Base-by-base conservation (phyloP, 768 basidiomycete genomes). In the Psilocybe sp. region DNA sequence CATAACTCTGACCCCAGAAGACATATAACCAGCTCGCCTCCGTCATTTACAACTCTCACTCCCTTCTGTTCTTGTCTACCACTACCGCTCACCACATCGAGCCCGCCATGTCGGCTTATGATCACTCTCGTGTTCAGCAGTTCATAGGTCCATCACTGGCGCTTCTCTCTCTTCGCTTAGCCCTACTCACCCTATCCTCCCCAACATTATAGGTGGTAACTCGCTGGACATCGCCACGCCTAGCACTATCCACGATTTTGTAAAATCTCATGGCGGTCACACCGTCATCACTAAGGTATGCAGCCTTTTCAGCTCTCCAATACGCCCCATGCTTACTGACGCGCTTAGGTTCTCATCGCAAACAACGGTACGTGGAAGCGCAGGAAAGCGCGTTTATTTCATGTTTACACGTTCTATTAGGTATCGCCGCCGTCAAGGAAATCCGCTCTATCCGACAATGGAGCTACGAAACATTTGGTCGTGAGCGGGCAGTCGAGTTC, bases 381-480 rank as follows among this genome's bases (percentile, higher is more conserved):
- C 36, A 16, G 37, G 34, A 46, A 36, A 34, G 10, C 32, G 36
- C 12, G 23, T 18, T 43, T 11, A 52, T 18, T 38, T 14, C 37
- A 32, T 31, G 31, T 50, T 46, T 44, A 70, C 53, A 52, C 40
- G 4, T 52, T 46, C 50, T 32, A 49, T n/a, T 56, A 91, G 91
- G 92, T 79, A 99, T 98, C 63, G 96, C 96, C 45, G 97, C 95
- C 47, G 97, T 99, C 43, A 99, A 99, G 71, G 97, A 98, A 74
- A 99, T 99, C 62, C 86, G 97, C 43, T 98, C 97, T 41, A 89
- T 99, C 59, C 84, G 97, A 50, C 96, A 98, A 84, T 99, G 97
- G 97, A 94, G 92, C 63, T 99, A 98, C 73, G 97, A 98, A 73
- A 94, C 95, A 0, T 99, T 99, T 70, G 97, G 97, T 52, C 85